A percentile compares a stretch with the other conserved stretches of the same genome.
phyloP scores from a whole-genome alignment of 2,329 filamentous ascomycete genomes.

The Penicillium sp. region DNA sequence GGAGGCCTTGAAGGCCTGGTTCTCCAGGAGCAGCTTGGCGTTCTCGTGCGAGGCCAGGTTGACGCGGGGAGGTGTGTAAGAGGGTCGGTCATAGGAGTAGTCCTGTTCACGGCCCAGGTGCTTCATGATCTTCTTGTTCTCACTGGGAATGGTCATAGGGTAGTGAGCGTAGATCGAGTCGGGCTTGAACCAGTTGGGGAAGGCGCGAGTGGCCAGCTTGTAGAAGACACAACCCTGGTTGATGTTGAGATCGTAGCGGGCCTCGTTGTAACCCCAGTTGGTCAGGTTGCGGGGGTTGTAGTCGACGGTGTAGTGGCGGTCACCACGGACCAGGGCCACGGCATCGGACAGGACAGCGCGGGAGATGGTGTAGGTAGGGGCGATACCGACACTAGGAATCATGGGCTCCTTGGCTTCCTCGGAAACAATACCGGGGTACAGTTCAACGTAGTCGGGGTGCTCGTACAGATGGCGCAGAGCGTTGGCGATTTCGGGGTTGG shows the following conservation, averaged over 20 bases:
- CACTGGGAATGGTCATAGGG: conserved; percentile 63
- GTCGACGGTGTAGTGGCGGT: conserved; percentile 73
- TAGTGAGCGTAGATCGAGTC: conserved; percentile 80
- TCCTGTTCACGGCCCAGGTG: conserved; percentile 61
- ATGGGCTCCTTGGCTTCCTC: conserved; percentile 71
- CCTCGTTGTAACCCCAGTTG: conserved; percentile 77
- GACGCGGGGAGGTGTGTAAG: conserved; percentile 47
- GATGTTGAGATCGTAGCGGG: conserved; percentile 64
- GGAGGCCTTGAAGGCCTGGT: conserved; percentile 59
- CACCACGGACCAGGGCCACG: conserved; percentile 70
- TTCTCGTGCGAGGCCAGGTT: conserved; percentile 58
- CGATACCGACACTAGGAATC: conserved; percentile 68
- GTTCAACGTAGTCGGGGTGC: conserved; percentile 72
- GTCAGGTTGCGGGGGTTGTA: conserved; percentile 69
- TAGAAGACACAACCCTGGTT: conserved; percentile 81
- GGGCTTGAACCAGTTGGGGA: conserved; percentile 71
- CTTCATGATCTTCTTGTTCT: conserved; percentile 66
- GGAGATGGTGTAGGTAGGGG: conserved; percentile 70
- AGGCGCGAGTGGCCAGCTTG: conserved; percentile 73
- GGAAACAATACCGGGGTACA: conserved; percentile 72
- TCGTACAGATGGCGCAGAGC: conserved; percentile 60
- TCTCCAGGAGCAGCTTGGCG: conserved; percentile 58
- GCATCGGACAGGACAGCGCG: conserved; percentile 73
- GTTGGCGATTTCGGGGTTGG: conserved; percentile 64
- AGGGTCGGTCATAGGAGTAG: conserved; percentile 65